Percentiles rank a stretch among this genome's conserved stretches.
phyloP scores from a whole-genome alignment of 805 yeast genomes.

The Hermanozyma aechmeae region DNA sequence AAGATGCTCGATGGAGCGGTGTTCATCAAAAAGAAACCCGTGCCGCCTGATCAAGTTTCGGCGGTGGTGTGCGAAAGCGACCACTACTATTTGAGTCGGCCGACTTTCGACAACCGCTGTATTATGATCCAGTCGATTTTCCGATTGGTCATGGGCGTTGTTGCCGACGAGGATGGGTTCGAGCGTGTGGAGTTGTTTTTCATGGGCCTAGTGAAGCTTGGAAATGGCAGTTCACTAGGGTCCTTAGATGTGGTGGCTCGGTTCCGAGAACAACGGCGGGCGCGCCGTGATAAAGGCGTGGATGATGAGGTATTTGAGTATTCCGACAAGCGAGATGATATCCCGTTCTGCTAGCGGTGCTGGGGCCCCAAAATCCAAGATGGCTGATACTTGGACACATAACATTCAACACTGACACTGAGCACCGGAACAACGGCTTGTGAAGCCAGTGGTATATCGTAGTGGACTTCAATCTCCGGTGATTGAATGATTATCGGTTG shows the following conservation, averaged over 20 bases:
- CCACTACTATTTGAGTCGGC: conserved; percentile 15
- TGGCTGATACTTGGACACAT: too few relatives aligned
- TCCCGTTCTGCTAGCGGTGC: conserved; percentile 9
- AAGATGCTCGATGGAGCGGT: conserved; percentile 13
- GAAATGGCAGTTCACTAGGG: conserved; percentile 23
- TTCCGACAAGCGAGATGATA: conserved; percentile 6
- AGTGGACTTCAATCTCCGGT: too few relatives aligned
- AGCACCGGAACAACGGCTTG: too few relatives aligned
- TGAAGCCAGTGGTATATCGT: too few relatives aligned
- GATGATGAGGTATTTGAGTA: conserved; percentile 9
- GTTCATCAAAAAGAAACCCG: conserved; percentile 13
- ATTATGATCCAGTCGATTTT: conserved; percentile 24
- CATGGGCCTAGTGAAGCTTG: conserved; percentile 19
- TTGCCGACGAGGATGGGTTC: conserved; percentile 15
- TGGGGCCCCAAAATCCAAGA: too few relatives aligned
- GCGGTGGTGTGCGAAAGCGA: conserved; percentile 17
- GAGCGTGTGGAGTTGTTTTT: conserved; percentile 23
- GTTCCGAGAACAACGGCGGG: conserved; percentile 4
- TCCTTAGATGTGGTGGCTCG: conserved; percentile 11
- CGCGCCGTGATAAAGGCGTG: conserved; percentile 1
- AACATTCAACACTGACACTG: too few relatives aligned
- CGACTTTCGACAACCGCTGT: conserved; percentile 19
- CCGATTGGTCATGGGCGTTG: conserved; percentile 13
- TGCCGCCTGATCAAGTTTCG: conserved; percentile 2
- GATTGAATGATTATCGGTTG: too few relatives aligned